Base-by-base conservation (phyloP, 2,329 filamentous ascomycete species). In the Penicillium verrucosum region DNA sequence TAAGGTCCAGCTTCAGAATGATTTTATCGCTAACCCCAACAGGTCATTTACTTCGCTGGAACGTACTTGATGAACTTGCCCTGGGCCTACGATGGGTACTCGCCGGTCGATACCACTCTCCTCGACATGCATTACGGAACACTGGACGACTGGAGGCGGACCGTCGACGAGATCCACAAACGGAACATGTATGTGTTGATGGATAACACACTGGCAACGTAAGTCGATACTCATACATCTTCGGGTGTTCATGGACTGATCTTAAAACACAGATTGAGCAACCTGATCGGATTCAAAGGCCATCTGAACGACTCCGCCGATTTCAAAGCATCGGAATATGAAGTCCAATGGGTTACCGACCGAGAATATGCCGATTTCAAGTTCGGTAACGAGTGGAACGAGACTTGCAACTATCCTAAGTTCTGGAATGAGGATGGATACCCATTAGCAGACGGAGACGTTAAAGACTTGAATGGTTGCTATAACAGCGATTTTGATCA, bases 191-290 rank as follows among this genome's bases (percentile, higher is more conserved):
- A 86, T 70, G 83, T 87, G 41, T 70, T 88, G 25, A 69, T 88
- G 54, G 85, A 88, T 68, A 87, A 87, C 66, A 88, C 85, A 4
- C 81, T 87, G 66, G 80, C 82, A 46, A 88, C 85, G 76, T 80
- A 71, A 75, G 78, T 70, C 21, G 12, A 18, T 14, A 1, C 27
- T 10, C 5, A n/a, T 3, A 27, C 2, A 12, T 23, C 7, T 7
- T 32, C 5, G 21, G 12, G 3, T n/a, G 6, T 4, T 18, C 27
- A 9, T 29, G 6, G 10, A 7, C 55, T 52, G 51, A 57, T 10
- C 11, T 48, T 36, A 7, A 23, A 21, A 5, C 23, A 21, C 48
- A 68, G 62, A 12, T 57, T 88, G 79, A 81, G 82, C 55, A 84
- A 88, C 64, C 73, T 87, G 54, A 79, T 88, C 59, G 83, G 82